These are phyloP conservation scores for Colletotrichum aenigma DNA, from an alignment of 2,329 filamentous ascomycete genomes.

Conservation along the genomic window DNA sequence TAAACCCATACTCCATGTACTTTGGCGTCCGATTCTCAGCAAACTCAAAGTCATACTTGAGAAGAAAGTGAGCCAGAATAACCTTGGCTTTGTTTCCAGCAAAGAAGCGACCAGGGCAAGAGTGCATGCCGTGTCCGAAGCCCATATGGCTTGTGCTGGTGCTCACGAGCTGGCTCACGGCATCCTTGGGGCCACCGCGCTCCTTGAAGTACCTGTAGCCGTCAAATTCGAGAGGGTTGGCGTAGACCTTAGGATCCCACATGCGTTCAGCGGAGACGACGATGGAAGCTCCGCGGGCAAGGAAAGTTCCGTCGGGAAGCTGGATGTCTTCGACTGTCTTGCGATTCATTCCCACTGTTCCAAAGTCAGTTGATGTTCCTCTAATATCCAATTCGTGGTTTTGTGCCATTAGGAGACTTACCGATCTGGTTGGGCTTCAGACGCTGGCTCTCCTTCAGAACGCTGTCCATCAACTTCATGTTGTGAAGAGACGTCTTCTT, in stretches of 20 bases:
- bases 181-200: background rate
- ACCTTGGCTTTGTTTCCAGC: background rate
- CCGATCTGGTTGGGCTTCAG: background rate
- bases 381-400: background rate
- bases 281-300: background rate
- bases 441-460: background rate
- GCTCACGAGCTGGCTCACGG: background rate
- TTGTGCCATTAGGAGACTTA: background rate
- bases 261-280: background rate
- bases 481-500: background rate
- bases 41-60: background rate
- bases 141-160: background rate
- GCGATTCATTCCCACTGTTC: background rate
- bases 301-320: background rate
- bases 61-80: background rate
- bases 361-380: background rate
- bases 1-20: background rate
- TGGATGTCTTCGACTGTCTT: background rate
- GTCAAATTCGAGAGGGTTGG: background rate
- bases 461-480: background rate
- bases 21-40: background rate
- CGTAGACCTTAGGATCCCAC: background rate
- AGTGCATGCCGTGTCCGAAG: background rate
- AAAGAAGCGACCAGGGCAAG: conserved; percentile 1
- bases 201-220: background rate